Evolutionary conservation across 208 protist genomes (phyloP).

Genomic region (Trichomonas tenax): DNA sequence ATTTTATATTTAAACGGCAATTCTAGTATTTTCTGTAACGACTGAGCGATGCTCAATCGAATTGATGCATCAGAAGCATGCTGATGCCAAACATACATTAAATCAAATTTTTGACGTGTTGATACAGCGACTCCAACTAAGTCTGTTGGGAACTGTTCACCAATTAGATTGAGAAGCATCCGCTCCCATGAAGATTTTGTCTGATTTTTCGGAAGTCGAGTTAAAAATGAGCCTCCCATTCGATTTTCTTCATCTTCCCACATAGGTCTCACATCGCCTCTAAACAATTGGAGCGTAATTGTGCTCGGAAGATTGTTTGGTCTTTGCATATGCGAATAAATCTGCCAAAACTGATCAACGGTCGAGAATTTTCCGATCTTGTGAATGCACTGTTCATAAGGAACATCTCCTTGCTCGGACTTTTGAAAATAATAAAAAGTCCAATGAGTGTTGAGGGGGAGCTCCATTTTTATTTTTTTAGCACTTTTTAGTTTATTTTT

Average conservation of each 20-base stretch:
- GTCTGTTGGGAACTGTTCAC: not conserved
- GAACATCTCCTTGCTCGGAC: not conserved
- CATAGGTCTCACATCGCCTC: not conserved
- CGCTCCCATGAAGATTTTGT: not conserved
- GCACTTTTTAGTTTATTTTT: no score
- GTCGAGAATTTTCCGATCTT: not conserved
- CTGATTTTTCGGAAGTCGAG: not conserved
- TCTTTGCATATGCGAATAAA: not conserved
- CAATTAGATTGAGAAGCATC: not conserved
- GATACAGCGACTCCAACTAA: not conserved
- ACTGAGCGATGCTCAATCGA: not conserved
- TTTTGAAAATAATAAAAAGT: constrained; percentile 15
- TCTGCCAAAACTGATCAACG: not conserved
- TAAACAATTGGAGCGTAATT: not conserved
- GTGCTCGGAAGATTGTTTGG: not conserved
- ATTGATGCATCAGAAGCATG: not conserved
- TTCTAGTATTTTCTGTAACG: not conserved
- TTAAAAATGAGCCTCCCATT: not conserved
- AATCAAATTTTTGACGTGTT: not conserved
- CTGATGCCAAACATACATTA: not conserved
- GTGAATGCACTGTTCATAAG: not conserved
- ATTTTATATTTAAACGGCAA: not conserved
- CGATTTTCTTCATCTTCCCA: constrained; percentile 8
- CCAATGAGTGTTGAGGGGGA: not conserved
- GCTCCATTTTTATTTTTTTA: no score